Conservation (phyloP, 2,329 filamentous ascomycete species). For the Beauveria sp. region DNA sequence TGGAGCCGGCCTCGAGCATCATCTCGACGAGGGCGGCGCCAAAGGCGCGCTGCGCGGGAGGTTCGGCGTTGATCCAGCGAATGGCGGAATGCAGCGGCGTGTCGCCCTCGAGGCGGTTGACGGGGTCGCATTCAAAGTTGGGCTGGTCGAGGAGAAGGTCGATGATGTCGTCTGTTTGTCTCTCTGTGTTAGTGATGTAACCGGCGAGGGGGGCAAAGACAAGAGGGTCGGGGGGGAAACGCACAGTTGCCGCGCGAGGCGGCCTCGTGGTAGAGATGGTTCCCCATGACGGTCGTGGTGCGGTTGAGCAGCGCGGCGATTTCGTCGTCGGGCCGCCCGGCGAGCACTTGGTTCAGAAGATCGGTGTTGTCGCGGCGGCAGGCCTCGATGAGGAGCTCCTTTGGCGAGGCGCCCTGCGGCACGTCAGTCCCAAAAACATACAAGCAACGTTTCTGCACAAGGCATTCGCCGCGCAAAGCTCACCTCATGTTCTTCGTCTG, state of each 20-base stretch:
- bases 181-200: neutral
- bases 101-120: constrained; percentile 63
- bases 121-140: constrained; percentile 76
- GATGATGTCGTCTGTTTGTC: constrained; percentile 62
- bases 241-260: constrained; percentile 78
- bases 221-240: constrained; percentile 25
- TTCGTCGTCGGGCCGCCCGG: constrained; percentile 52
- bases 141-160: constrained; percentile 77
- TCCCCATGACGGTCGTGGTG: constrained; percentile 77
- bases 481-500: constrained; percentile 31
- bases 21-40: constrained; percentile 65
- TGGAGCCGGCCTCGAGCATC: constrained; percentile 71
- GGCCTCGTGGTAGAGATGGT: constrained; percentile 83
- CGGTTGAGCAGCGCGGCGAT: constrained; percentile 76
- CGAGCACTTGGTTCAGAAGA: constrained; percentile 68
- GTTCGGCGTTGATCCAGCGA: constrained; percentile 65
- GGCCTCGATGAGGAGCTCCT: constrained; percentile 84
- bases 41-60: constrained; percentile 53
- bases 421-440: neutral
- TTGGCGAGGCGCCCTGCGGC: constrained; percentile 68
- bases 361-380: constrained; percentile 89
- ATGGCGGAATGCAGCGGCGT: constrained; percentile 75
- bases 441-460: neutral
- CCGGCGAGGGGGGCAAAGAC: neutral
- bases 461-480: neutral